Evolutionary conservation across 2,329 filamentous ascomycete genomes (phyloP).

Genomic region (Neoarthrinium moseri): DNA sequence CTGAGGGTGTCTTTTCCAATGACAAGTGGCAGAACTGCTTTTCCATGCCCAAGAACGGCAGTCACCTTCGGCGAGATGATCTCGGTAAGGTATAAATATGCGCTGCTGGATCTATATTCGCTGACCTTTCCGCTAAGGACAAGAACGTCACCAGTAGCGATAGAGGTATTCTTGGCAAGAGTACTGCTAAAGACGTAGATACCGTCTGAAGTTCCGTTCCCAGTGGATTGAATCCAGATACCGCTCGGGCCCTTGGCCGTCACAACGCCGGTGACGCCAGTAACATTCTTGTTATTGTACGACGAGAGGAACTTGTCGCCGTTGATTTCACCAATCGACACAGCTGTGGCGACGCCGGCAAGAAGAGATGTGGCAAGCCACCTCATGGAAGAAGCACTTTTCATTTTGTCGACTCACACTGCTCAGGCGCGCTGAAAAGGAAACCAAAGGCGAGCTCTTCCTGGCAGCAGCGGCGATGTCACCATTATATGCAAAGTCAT

Average conservation of each 20-base stretch:
- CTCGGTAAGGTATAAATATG: conserved; percentile 65
- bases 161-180: conserved; percentile 49
- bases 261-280: conserved; percentile 61
- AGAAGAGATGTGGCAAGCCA: conserved; percentile 17
- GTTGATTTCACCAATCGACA: conserved; percentile 62
- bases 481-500: neutral
- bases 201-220: conserved; percentile 60
- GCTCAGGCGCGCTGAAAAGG: neutral
- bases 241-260: conserved; percentile 62
- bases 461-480: neutral
- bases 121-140: conserved; percentile 57
- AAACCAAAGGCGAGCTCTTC: neutral
- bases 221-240: conserved; percentile 62
- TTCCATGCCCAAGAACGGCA: conserved; percentile 50
- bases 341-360: conserved; percentile 26
- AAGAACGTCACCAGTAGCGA: conserved; percentile 57
- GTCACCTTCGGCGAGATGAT: conserved; percentile 55
- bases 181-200: conserved; percentile 62
- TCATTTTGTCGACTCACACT: conserved; percentile 10
- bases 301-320: conserved; percentile 64
- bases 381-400: conserved; percentile 9
- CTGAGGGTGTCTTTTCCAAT: conserved; percentile 56
- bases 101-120: conserved; percentile 53
- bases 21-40: conserved; percentile 54
- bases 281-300: conserved; percentile 53